Evolutionary conservation across 257 asterid genomes (phyloP).

Genomic region (Gynochthodes officinalis): DNA sequence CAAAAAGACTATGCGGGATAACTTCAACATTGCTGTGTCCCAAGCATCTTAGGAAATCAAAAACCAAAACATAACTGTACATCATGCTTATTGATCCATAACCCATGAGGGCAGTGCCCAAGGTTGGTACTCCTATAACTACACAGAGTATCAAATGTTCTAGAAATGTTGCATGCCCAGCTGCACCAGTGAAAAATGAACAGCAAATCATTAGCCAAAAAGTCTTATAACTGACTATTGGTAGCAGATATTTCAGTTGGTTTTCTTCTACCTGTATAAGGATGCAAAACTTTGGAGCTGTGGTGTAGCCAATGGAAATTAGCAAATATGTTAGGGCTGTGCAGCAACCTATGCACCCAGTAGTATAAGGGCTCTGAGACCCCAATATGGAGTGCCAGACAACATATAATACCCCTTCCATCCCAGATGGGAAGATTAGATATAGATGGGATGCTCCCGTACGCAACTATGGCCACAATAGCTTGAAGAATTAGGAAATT

Average conservation of each 20-base stretch:
- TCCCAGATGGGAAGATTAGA: conserved; percentile 66
- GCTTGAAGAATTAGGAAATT: conserved; percentile 77
- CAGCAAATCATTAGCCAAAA: conserved; percentile 7
- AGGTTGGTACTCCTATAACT: conserved; percentile 60
- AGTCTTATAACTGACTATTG: background rate
- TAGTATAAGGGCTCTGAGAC: conserved; percentile 86
- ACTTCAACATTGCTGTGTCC: conserved; percentile 81
- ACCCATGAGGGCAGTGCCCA: conserved; percentile 66
- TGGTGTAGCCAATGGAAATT: conserved; percentile 90
- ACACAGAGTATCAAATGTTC: conserved; percentile 69
- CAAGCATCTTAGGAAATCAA: conserved; percentile 83
- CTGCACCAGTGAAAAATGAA: conserved; percentile 36
- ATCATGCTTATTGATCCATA: conserved; percentile 64
- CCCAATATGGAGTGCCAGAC: conserved; percentile 64
- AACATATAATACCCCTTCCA: conserved; percentile 49
- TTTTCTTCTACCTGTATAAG: conserved; percentile 58
- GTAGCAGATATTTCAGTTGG: background rate
- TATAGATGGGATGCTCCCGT: conserved; percentile 55
- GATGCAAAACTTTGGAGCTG: conserved; percentile 65
- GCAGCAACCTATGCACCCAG: conserved; percentile 76
- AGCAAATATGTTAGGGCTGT: conserved; percentile 50
- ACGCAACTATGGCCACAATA: conserved; percentile 43
- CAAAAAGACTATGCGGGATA: conserved; percentile 49
- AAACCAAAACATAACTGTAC: conserved; percentile 59
- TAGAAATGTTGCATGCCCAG: conserved; percentile 76